These are phyloP conservation scores for Peronospora farinosa DNA, from an alignment of 352 stramenopile species.

Conservation along the genomic window DNA sequence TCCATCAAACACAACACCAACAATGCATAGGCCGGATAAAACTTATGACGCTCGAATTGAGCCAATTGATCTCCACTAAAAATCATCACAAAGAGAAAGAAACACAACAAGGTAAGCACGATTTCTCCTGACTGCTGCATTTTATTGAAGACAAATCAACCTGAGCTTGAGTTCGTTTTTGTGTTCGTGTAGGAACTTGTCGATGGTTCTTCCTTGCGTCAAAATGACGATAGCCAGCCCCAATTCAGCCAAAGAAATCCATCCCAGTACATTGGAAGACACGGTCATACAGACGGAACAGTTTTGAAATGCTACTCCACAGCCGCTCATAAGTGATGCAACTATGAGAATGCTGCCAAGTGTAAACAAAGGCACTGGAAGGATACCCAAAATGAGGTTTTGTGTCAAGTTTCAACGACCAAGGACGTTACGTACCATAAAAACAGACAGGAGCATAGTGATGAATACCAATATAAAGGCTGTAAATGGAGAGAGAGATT, in stretches of 20 bases:
- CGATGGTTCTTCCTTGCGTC: conserved; percentile 55
- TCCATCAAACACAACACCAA: conserved; percentile 66
- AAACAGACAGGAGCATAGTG: conserved; percentile 63
- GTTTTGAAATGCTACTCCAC: conserved; percentile 38
- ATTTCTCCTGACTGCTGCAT: neutral
- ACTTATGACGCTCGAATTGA: conserved; percentile 62
- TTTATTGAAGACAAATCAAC: conserved; percentile 9
- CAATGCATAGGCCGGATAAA: conserved; percentile 63
- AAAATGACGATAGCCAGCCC: conserved; percentile 71
- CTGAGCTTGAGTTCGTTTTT: conserved; percentile 62
- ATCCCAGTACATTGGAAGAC: conserved; percentile 51
- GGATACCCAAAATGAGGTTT: conserved; percentile 6
- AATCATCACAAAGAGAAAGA: neutral
- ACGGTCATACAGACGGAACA: conserved; percentile 46
- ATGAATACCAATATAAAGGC: conserved; percentile 59
- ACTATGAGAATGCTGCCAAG: conserved; percentile 50
- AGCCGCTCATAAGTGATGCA: conserved; percentile 60
- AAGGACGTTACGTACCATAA: conserved; percentile 33
- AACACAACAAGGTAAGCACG: conserved; percentile 2
- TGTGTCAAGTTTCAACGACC: neutral
- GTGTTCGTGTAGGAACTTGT: conserved; percentile 64
- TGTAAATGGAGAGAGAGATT: conserved; percentile 52
- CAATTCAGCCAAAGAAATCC: conserved; percentile 62
- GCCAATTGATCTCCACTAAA: conserved; percentile 37
- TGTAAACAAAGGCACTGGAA: conserved; percentile 47